phyloP scores from a whole-genome alignment of 176 grass and related monocot genomes.

The Triticum dicoccoides region DNA sequence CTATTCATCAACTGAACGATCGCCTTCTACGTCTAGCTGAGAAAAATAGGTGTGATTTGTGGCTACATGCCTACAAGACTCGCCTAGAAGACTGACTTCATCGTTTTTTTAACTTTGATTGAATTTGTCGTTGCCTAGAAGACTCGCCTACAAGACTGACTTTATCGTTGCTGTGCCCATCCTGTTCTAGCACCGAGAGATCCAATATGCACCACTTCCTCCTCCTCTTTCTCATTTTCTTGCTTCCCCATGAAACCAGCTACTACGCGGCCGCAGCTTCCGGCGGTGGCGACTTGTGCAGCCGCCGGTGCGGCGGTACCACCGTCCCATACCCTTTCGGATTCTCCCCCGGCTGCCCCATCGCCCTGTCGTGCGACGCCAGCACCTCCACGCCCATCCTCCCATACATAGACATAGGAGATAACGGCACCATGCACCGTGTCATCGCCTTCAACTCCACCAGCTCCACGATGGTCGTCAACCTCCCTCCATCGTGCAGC shows the following conservation, averaged over 20 bases:
- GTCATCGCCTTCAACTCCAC: constrained; percentile 16
- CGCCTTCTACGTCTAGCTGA: background rate
- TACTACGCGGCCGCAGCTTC: background rate
- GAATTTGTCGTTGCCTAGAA: background rate
- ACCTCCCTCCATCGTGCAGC: too few relatives aligned
- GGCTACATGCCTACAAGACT: background rate
- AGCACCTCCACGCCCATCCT: background rate
- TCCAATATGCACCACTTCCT: background rate
- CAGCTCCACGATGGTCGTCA: too few relatives aligned
- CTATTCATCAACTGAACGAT: background rate
- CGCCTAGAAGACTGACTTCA: background rate
- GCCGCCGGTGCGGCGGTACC: background rate
- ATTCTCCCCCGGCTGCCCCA: constrained; percentile 44
- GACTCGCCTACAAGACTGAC: background rate
- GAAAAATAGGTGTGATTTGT: background rate
- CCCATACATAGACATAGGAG: background rate
- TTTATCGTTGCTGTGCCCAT: background rate
- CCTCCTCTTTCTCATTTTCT: background rate
- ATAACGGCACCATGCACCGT: too few relatives aligned
- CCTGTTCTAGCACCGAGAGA: background rate
- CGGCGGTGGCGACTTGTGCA: background rate
- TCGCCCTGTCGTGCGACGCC: constrained; percentile 31
- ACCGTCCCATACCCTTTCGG: constrained; percentile 48
- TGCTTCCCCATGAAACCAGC: background rate
- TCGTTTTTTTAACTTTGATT: too few relatives aligned